phyloP scores from a whole-genome alignment of 2,329 filamentous ascomycete genomes.

The Penicillium thymicola region DNA sequence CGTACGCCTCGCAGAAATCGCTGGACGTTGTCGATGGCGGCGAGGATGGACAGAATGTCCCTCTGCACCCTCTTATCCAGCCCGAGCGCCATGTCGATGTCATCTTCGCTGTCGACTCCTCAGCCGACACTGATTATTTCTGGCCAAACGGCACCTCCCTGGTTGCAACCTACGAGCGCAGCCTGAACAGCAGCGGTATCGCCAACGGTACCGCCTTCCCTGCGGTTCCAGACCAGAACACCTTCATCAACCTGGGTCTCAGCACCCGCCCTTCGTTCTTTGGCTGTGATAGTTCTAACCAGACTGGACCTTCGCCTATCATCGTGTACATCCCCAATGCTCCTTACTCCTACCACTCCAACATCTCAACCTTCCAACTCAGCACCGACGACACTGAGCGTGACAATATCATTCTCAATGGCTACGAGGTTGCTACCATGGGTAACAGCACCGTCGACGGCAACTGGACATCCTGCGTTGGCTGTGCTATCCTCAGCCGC shows the following conservation, averaged over 20 bases:
- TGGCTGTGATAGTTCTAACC: slow-evolving; percentile 67
- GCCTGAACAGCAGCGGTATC: slow-evolving; percentile 52
- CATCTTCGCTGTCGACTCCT: slow-evolving; percentile 76
- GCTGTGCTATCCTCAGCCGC: slow-evolving; percentile 78
- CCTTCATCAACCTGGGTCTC: slow-evolving; percentile 72
- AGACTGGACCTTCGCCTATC: slow-evolving; percentile 58
- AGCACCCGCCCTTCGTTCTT: slow-evolving; percentile 77
- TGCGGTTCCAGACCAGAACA: slow-evolving; percentile 67
- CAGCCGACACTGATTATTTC: slow-evolving; percentile 64
- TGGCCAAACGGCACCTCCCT: slow-evolving; percentile 78
- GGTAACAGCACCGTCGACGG: slow-evolving; percentile 72
- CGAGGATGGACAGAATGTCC: slow-evolving; percentile 74
- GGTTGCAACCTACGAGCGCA: slow-evolving; percentile 70
- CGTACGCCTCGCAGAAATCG: slow-evolving; percentile 50
- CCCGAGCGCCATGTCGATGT: slow-evolving; percentile 70
- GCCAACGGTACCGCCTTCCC: slow-evolving; percentile 70
- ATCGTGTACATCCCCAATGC: slow-evolving; percentile 86
- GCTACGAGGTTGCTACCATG: slow-evolving; percentile 77
- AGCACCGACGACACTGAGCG: slow-evolving; percentile 64
- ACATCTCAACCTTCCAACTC: slow-evolving; percentile 73
- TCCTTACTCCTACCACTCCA: slow-evolving; percentile 73
- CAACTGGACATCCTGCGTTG: slow-evolving; percentile 79
- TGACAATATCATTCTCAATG: slow-evolving; percentile 80
- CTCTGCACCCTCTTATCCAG: slow-evolving; percentile 73
- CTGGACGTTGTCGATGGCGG: slow-evolving; percentile 77